A percentile compares a stretch with the other conserved stretches of the same genome.
Conservation (phyloP, 306 rosid species). For the Prunus mume region DNA sequence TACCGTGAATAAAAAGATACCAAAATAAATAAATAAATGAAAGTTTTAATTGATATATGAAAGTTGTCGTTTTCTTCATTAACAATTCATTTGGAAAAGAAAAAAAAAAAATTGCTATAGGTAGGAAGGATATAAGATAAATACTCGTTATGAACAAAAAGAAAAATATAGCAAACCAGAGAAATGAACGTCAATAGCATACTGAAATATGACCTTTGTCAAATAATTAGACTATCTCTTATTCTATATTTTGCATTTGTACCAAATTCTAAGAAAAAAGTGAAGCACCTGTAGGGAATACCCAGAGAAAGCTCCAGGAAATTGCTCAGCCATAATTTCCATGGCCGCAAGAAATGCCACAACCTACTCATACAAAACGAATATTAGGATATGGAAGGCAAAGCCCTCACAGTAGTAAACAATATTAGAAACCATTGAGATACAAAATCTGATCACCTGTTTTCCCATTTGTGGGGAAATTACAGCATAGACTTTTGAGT, state of each 20-base stretch:
- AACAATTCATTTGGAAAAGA: not conserved
- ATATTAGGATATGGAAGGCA: constrained; percentile 28
- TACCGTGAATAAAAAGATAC: not conserved
- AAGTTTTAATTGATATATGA: not conserved
- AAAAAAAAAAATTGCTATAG: not conserved
- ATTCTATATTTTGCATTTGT: not conserved
- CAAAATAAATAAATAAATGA: not conserved
- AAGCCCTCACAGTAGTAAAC: not conserved
- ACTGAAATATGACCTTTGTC: not conserved
- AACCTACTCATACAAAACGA: constrained; percentile 46
- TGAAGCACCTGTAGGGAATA: constrained; percentile 74
- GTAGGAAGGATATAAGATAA: not conserved
- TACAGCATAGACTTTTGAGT: constrained; percentile 69
- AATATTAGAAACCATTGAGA: not conserved
- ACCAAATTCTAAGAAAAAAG: not conserved
- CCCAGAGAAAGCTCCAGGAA: constrained; percentile 94
- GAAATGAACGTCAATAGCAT: too few species aligned
- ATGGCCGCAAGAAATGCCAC: constrained; percentile 98
- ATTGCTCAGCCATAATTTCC: constrained; percentile 94
- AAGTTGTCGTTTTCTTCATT: not conserved
- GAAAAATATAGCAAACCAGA: too few species aligned
- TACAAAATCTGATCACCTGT: constrained; percentile 48
- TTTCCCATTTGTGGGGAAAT: constrained; percentile 99
- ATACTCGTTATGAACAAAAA: too few species aligned
- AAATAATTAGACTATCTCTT: not conserved